Percentiles rank a stretch among this genome's conserved stretches.
Evolutionary conservation across 768 basidiomycete species (phyloP).

Genomic region (Neoboletus brunneissimus): DNA sequence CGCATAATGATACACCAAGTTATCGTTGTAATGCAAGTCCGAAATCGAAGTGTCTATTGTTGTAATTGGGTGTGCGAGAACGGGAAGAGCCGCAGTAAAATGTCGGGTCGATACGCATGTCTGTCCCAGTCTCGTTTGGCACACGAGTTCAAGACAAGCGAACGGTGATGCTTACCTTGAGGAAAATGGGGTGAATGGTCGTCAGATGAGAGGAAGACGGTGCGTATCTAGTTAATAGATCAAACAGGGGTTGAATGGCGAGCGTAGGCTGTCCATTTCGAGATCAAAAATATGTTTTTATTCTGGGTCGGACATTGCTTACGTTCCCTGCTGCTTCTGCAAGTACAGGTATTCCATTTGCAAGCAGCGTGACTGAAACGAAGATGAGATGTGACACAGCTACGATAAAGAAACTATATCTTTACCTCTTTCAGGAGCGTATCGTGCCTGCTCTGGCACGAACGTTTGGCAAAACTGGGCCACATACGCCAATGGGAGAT

Average conservation of each 20-base stretch:
- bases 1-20: conserved; percentile 80
- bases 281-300: conserved; percentile 13
- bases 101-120: conserved; percentile 53
- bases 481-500: conserved; percentile 44
- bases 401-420: background rate
- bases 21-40: conserved; percentile 75
- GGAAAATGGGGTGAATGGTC: conserved; percentile 64
- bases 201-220: conserved; percentile 59
- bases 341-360: conserved; percentile 55
- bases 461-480: conserved; percentile 62
- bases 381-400: conserved; percentile 1
- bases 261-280: conserved; percentile 34
- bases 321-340: conserved; percentile 53
- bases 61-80: conserved; percentile 64
- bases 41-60: conserved; percentile 57
- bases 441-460: conserved; percentile 57
- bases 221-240: conserved; percentile 62
- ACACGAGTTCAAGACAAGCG: background rate
- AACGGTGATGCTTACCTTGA: conserved; percentile 46
- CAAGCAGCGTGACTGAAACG: conserved; percentile 58
- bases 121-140: conserved; percentile 34
- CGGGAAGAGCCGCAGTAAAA: conserved; percentile 55
- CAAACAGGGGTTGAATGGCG: conserved; percentile 56
- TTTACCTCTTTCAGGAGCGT: conserved; percentile 67
- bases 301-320: conserved; percentile 21